Evolutionary conservation across 139 green algal species (phyloP).

Genomic region (Auxenochlorella pyrenoidosa): DNA sequence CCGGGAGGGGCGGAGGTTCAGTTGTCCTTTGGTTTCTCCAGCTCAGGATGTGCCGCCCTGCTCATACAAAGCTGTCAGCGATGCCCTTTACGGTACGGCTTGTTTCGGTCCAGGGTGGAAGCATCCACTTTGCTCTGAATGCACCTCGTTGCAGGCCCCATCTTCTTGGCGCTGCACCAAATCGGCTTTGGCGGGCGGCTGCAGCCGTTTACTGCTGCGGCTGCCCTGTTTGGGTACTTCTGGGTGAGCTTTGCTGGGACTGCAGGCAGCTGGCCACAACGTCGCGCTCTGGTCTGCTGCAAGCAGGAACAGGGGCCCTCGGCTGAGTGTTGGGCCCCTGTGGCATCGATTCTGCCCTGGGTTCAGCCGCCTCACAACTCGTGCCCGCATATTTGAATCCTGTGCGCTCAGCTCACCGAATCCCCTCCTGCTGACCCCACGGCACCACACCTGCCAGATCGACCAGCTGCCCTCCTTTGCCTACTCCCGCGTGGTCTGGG

Average conservation of each 20-base stretch:
- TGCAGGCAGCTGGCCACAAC: neutral
- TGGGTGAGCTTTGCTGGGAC: neutral
- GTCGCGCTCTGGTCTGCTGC: too few relatives aligned
- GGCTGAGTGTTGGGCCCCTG: too few relatives aligned
- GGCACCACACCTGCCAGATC: neutral
- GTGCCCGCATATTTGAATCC: too few relatives aligned
- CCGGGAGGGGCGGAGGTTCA: neutral
- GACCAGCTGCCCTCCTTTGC: neutral
- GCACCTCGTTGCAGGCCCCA: neutral
- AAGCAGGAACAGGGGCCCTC: neutral
- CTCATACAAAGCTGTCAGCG: too few relatives aligned
- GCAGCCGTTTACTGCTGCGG: neutral
- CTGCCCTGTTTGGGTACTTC: conserved; percentile 31
- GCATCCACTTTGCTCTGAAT: too few relatives aligned
- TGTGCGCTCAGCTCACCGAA: neutral
- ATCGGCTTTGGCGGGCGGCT: neutral
- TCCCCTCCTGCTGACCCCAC: too few relatives aligned
- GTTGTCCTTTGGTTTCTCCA: too few relatives aligned
- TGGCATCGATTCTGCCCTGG: too few relatives aligned
- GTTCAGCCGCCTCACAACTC: too few relatives aligned
- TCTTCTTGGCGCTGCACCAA: conserved; percentile 14
- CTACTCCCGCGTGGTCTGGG: conserved; percentile 1
- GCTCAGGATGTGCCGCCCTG: too few relatives aligned
- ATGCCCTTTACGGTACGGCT: too few relatives aligned
- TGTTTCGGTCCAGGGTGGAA: too few relatives aligned